Conservation (phyloP, 2,329 filamentous ascomycete species). For the Calycina marina region DNA sequence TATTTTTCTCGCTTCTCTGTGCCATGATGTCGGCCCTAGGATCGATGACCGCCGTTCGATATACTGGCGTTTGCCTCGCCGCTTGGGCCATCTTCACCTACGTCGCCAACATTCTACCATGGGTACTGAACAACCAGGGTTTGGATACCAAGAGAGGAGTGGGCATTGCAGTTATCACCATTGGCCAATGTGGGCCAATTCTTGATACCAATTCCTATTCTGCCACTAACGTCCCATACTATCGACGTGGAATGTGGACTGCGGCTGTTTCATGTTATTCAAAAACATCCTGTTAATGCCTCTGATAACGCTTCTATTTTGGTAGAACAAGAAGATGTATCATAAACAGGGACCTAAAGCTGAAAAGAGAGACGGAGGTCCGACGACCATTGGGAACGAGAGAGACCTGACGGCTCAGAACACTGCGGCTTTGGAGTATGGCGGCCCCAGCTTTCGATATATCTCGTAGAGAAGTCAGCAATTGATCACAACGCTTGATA, state of each 20-base stretch:
- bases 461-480: no score
- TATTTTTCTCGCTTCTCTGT: no score
- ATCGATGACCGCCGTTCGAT: slow-evolving; percentile 27
- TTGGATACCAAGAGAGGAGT: slow-evolving; percentile 50
- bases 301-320: background rate
- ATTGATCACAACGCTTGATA: no score
- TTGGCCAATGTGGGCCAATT: slow-evolving; percentile 50
- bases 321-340: slow-evolving; percentile 1
- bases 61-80: slow-evolving; percentile 33
- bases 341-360: no score
- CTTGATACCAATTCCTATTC: slow-evolving; percentile 50
- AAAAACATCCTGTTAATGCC: background rate
- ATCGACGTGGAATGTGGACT: slow-evolving; percentile 3
- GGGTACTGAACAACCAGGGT: slow-evolving; percentile 54
- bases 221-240: slow-evolving; percentile 1
- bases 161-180: slow-evolving; percentile 47
- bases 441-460: no score
- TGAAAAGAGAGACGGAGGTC: no score
- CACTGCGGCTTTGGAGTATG: no score
- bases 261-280: slow-evolving; percentile 3
- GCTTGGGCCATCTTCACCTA: slow-evolving; percentile 50
- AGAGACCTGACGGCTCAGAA: no score
- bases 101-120: slow-evolving; percentile 54
- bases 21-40: slow-evolving; percentile 38
- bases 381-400: no score